Evolutionary conservation across 2,329 filamentous ascomycete genomes (phyloP).

Genomic region (Seiridium unicorne): DNA sequence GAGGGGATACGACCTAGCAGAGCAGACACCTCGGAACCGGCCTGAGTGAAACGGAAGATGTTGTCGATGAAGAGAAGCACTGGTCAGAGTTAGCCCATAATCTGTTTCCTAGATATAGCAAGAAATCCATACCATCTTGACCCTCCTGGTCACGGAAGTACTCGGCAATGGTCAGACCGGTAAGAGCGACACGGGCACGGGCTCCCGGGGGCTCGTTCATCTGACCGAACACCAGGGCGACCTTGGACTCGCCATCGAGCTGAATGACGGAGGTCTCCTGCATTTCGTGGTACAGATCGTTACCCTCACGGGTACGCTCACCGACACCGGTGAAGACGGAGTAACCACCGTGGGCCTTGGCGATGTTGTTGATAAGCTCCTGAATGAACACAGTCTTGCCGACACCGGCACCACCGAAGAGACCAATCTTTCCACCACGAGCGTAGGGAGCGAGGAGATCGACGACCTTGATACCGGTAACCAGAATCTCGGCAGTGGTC

Average conservation of each 20-base stretch:
- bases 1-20: constrained; percentile 99
- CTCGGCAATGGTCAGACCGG: constrained; percentile 78
- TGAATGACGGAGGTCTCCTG: constrained; percentile 99
- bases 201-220: constrained; percentile 99
- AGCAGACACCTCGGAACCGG: constrained; percentile 99
- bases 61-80: constrained; percentile 99
- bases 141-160: constrained; percentile 77
- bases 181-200: constrained; percentile 99
- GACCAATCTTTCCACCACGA: constrained; percentile 99
- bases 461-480: constrained; percentile 99
- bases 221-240: constrained; percentile 98
- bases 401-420: constrained; percentile 99
- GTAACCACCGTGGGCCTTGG: constrained; percentile 99
- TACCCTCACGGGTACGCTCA: constrained; percentile 99
- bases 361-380: constrained; percentile 99
- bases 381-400: constrained; percentile 99
- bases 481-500: constrained; percentile 91
- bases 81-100: constrained; percentile 25
- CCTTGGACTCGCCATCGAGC: constrained; percentile 99
- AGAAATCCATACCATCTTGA: constrained; percentile 70
- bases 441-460: constrained; percentile 98
- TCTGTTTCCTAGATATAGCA: neutral
- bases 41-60: constrained; percentile 99
- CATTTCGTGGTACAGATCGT: constrained; percentile 99
- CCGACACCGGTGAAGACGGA: constrained; percentile 99